Percentiles rank a stretch among this genome's conserved stretches.
Evolutionary conservation across 768 basidiomycete species (phyloP).

Genomic region (Kwoniella dendrophila): DNA sequence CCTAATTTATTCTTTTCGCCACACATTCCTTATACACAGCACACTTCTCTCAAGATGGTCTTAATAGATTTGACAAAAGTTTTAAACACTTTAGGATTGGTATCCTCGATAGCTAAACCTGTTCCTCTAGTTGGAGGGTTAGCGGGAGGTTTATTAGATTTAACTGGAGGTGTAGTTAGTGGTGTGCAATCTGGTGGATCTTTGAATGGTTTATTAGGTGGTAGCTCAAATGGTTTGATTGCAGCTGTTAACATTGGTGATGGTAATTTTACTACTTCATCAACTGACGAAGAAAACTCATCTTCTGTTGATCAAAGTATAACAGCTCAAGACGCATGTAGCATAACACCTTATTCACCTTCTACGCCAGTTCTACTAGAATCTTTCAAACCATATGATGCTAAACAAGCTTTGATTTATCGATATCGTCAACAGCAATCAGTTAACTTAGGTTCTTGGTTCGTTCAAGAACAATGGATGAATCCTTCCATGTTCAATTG

Average conservation of each 20-base stretch:
- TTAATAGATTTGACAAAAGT: constrained; percentile 42
- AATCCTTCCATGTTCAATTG: constrained; percentile 67
- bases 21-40: neutral
- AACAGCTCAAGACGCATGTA: constrained; percentile 18
- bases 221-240: constrained; percentile 17
- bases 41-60: constrained; percentile 23
- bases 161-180: constrained; percentile 25
- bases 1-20: neutral
- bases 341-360: constrained; percentile 34
- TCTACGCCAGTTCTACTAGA: constrained; percentile 50
- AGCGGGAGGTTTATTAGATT: constrained; percentile 31
- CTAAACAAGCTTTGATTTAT: constrained; percentile 61
- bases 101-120: constrained; percentile 38
- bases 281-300: neutral
- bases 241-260: constrained; percentile 19
- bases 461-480: constrained; percentile 77
- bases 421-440: constrained; percentile 68
- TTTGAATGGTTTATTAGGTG: constrained; percentile 27
- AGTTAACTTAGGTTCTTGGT: constrained; percentile 72
- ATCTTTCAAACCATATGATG: constrained; percentile 62
- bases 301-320: neutral
- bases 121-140: constrained; percentile 29
- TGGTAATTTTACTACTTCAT: constrained; percentile 4
- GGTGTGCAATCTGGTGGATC: constrained; percentile 18
- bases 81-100: constrained; percentile 31